Percentiles rank a stretch among this genome's conserved stretches.
These are phyloP conservation scores for Rosa persica DNA, from an alignment of 306 rosid species.

Conservation along the genomic window DNA sequence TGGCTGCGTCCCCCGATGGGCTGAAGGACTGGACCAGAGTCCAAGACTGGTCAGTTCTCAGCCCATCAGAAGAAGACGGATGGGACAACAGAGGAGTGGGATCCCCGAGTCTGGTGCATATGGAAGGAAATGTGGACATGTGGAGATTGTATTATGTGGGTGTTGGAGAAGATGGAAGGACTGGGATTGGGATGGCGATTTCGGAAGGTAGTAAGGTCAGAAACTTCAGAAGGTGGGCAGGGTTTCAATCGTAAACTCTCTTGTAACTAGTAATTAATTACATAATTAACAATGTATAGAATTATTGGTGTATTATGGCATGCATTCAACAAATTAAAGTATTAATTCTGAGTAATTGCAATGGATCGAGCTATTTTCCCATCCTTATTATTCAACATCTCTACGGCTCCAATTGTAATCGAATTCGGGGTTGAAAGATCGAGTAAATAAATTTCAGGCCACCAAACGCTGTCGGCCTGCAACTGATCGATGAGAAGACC, in stretches of 20 bases:
- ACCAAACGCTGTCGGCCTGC: not conserved
- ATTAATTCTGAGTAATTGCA: not conserved
- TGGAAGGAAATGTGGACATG: constrained; percentile 14
- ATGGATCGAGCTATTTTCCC: not conserved
- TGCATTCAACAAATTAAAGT: constrained; percentile 1
- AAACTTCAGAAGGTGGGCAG: constrained; percentile 29
- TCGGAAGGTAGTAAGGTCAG: constrained; percentile 20
- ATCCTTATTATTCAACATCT: not conserved
- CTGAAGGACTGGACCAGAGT: constrained; percentile 21
- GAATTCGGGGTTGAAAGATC: not conserved
- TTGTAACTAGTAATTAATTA: constrained; percentile 11
- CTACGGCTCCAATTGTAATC: not conserved
- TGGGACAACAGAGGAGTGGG: constrained; percentile 32
- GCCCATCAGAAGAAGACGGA: constrained; percentile 6
- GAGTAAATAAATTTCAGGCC: not conserved
- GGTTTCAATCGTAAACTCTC: not conserved
- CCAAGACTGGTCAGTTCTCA: not conserved
- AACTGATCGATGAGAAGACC: not conserved
- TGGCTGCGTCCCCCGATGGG: constrained; percentile 24
- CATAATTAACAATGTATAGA: constrained; percentile 4
- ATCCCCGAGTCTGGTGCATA: constrained; percentile 29
- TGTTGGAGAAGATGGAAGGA: constrained; percentile 19
- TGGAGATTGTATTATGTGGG: constrained; percentile 33
- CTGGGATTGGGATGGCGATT: constrained; percentile 35
- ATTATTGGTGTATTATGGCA: not conserved